Evolutionary conservation across 2,329 filamentous ascomycete genomes (phyloP), one percentile per base, ranked within the genome.

Genomic region (Penicillium sp.): DNA sequence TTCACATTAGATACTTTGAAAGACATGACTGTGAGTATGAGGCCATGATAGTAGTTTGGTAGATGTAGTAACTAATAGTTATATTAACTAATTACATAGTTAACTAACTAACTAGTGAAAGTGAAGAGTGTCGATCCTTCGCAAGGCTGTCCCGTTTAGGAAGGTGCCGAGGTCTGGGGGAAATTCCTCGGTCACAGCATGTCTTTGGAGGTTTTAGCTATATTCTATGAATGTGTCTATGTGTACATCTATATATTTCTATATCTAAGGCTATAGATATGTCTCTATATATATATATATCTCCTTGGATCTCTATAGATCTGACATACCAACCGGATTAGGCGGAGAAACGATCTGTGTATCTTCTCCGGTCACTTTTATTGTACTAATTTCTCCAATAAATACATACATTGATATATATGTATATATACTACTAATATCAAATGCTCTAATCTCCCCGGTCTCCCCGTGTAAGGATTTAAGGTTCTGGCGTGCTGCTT

Each of bases 61-160:
- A 34, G 13, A 16, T 34, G 15, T 34, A 34, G 5, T 8, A 34
- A 16, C n/a, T n/a, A n/a, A n/a, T 34, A 21, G 21, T 21, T 21
- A 34, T 34, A 34, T 34, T 34, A 34, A 16, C 15, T 34, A 33
- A 5, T 5, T 13, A 5, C 1, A 1, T 33, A 33, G 31, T 33
- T n/a, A n/a, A n/a, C n/a, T n/a, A n/a, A n/a, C n/a, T 33, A 13
- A 34, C 6, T 34, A 34, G 16, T 23, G 21, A 49, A 38, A 9
- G 40, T 16, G 21, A 4, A 4, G 8, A 15, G 31, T 49, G 46
- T 29, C 9, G 27, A 51, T 51, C 38, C 27, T 43, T 65, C 63
- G 62, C 63, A 65, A 39, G n/a, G 55, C 36, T 64, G 47, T 53
- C 63, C 55, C n/a, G 36, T 58, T 44, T 10, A 43, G 60, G 36